These are phyloP conservation scores for Rhododendron henanense DNA, from an alignment of 148 eudicot genomes.

Conservation along the genomic window DNA sequence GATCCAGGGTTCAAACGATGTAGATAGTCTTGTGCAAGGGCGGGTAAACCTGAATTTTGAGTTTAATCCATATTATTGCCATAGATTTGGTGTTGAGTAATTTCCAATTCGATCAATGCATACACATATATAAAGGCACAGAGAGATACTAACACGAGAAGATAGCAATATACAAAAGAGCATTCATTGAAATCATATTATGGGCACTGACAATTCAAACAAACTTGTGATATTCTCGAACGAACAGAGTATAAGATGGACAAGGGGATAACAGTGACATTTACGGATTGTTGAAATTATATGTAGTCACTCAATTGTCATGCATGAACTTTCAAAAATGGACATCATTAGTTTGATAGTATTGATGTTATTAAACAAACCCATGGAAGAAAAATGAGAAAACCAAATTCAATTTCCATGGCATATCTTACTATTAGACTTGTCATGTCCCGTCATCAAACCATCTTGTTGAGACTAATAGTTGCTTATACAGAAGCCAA, in stretches of 20 bases:
- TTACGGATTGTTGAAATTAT: too few relatives aligned
- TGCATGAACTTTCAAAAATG: too few relatives aligned
- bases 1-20: neutral
- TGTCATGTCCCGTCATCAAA: neutral
- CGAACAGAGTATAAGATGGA: too few relatives aligned
- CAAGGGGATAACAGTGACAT: too few relatives aligned
- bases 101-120: neutral
- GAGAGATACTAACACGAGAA: neutral
- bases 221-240: neutral
- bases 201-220: neutral
- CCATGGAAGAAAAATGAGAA: too few relatives aligned
- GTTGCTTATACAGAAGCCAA: neutral
- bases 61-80: neutral
- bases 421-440: neutral
- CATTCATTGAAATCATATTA: neutral
- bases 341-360: too few relatives aligned
- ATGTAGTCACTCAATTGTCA: too few relatives aligned
- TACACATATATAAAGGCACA: neutral
- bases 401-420: neutral
- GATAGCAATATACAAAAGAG: neutral
- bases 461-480: neutral
- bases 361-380: too few relatives aligned
- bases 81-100: neutral
- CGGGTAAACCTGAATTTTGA: neutral
- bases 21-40: rapidly evolving